Base-by-base conservation (phyloP, 73 alveolate genomes). In the Paramecium sonneborni region DNA sequence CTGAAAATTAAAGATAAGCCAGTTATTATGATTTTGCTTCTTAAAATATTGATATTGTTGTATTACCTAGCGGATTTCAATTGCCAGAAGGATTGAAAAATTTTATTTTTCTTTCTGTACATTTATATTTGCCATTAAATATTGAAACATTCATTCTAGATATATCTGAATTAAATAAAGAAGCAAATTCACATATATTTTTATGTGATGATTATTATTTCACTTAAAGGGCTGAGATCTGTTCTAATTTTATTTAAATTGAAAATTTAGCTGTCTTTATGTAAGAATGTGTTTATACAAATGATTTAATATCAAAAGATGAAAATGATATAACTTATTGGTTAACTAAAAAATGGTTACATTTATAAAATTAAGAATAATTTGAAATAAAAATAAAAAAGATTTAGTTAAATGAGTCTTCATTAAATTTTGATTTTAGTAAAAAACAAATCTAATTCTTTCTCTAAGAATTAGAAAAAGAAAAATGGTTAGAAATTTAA, bases 51-150 rank as follows among this genome's bases (percentile, higher is more conserved):
- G 90, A 79, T 23, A 79, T 79, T 3, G 11, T 79, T 10, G 76
- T 79, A 14, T 34, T 79, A 8, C 72, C 69, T 12, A 43, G 76
- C 14, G 90, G 90, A 79, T 79, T 79, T 79, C 76, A 38, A 7
- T 24, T 79, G 15, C 90, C 90, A 14, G 90, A 79, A 79, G 90
- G 90, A 43, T 79, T 79, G 12, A 79, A 79, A 23, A 79, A 79
- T 28, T 79, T 43, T 79, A 48, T 38, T 1, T 79, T 41, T 20
- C 55, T 79, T 14, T 30, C 76, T 20, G 72, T 79, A 1, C 90
- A 79, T 8, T 44, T 79, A 41, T 79, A 43, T 23, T 43, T 79
- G 18, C 90, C 90, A 21, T 23, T 39, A 30, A 79, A 79, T n/a
- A 79, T 79, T 12, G 90, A 79, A 46, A 79, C 76, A 5, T 79